Evolutionary conservation across 192 early-diverging fungal genomes (phyloP).

Genomic region (Coemansia sp.): DNA sequence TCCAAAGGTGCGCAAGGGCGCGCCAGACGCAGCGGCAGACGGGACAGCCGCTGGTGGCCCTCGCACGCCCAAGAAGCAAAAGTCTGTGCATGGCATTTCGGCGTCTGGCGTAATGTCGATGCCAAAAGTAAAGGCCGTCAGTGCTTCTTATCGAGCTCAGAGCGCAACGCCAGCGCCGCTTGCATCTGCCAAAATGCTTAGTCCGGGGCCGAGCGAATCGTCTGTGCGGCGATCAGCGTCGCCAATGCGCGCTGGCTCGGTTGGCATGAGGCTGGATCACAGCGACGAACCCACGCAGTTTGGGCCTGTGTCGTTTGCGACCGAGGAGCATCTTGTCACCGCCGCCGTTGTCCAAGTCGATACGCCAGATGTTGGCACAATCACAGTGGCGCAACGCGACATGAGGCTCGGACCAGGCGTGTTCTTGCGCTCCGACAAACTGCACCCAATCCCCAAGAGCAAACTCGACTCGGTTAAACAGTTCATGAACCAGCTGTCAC

Average conservation of each 20-base stretch:
- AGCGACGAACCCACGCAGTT: constrained; percentile 16
- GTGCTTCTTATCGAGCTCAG: constrained; percentile 15
- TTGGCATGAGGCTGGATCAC: constrained; percentile 19
- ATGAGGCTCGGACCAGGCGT: constrained; percentile 47
- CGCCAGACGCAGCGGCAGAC: constrained; percentile 9
- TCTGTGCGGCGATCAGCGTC: constrained; percentile 30
- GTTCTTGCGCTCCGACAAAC: constrained; percentile 53
- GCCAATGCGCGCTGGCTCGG: constrained; percentile 13
- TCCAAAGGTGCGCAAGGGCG: constrained; percentile 43
- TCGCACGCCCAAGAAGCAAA: constrained; percentile 41
- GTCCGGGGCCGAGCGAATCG: background rate
- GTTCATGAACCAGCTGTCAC: constrained; percentile 45
- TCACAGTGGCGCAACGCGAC: constrained; percentile 42
- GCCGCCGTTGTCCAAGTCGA: constrained; percentile 28
- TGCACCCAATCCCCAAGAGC: constrained; percentile 49
- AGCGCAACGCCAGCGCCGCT: constrained; percentile 4
- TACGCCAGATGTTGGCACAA: constrained; percentile 22
- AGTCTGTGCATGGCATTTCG: constrained; percentile 21
- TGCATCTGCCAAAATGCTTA: constrained; percentile 6
- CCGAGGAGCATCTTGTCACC: constrained; percentile 42
- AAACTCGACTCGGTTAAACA: constrained; percentile 51
- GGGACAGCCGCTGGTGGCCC: background rate
- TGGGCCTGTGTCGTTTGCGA: constrained; percentile 39
- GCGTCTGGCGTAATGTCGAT: constrained; percentile 5
- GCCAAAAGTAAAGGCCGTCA: background rate